Evolutionary conservation across 1,284 basidiomycete species (phyloP), one percentile per base, ranked within the genome.

Genomic region (Sanghuangporus baumii): DNA sequence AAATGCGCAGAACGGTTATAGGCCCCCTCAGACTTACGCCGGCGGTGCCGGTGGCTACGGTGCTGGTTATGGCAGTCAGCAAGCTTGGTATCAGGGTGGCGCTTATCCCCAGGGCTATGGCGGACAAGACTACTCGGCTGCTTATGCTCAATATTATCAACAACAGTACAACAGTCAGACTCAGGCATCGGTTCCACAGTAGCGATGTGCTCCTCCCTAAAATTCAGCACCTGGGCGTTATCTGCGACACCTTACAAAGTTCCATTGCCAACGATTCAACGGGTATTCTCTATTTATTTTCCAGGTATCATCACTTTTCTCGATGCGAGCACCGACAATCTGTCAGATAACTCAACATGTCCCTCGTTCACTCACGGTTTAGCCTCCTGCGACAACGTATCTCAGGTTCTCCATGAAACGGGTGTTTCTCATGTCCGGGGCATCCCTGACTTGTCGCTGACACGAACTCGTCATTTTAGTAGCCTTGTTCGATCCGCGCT

Each of bases 61-160:
- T n/a, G 60, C 55, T 36, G 60, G 55, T 16, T 60, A 61, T 46
- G 51, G 57, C 20, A 57, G 61, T 6, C 46, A 51, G 38, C 61
- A 58, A 18, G 23, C 46, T 31, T 67, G 66, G 26, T 67, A 68
- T 34, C 60, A 61, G 31, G 69, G 67, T 7, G 64, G 57, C 31
- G 36, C 40, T 20, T 65, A 65, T 43, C 55, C 59, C 20, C 59
- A 61, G 41, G 36, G 40, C 31, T 62, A 62, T 55, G 55, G 47
- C 14, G 63, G 63, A 65, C 75, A 76, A 67, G 87, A 89, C 76
- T 89, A 91, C 73, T 84, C 86, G 66, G 79, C 83, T 65, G 88
- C 83, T 71, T 92, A 92, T 67, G 88, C 89, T 56, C 82, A 89
- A 66, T 92, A 92, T 73, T 65, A 65, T 57, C 64, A 65, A 46